phyloP scores from a whole-genome alignment of 208 protist genomes.

The Naegleria fowleri region DNA sequence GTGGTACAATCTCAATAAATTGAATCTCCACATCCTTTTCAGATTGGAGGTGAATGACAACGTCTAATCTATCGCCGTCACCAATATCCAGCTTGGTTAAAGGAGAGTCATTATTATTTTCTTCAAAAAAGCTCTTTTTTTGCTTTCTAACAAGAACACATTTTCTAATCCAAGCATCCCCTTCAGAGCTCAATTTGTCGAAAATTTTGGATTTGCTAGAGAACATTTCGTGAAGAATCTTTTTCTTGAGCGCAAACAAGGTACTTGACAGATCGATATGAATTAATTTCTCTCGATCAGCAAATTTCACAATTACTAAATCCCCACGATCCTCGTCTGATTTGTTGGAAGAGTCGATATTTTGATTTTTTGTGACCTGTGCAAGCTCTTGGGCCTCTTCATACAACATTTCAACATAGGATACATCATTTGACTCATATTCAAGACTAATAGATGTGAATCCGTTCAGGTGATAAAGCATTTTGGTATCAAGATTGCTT shows the following conservation, averaged over 20 bases:
- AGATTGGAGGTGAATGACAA: not conserved
- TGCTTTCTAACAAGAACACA: not conserved
- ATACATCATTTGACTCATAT: not conserved
- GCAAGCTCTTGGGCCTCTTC: not conserved
- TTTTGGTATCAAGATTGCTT: not conserved
- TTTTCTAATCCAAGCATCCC: not conserved
- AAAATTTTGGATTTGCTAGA: not conserved
- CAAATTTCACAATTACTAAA: not conserved
- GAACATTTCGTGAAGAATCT: not conserved
- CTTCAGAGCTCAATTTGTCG: not conserved
- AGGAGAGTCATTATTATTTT: not conserved
- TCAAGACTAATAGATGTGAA: not conserved
- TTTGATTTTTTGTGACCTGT: not conserved
- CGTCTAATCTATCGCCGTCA: not conserved
- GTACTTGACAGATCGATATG: not conserved
- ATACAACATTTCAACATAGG: not conserved
- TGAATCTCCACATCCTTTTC: not conserved
- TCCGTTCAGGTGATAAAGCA: not conserved
- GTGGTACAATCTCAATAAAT: not conserved
- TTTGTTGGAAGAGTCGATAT: not conserved
- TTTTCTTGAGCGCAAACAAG: not conserved
- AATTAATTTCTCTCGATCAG: not conserved
- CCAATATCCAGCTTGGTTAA: not conserved
- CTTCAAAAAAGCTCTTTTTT: not conserved
- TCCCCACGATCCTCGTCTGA: not conserved